Percentiles rank a stretch among this genome's conserved stretches.
These are phyloP conservation scores for Trifolium fragiferum DNA, from an alignment of 306 rosid species.

Conservation along the genomic window DNA sequence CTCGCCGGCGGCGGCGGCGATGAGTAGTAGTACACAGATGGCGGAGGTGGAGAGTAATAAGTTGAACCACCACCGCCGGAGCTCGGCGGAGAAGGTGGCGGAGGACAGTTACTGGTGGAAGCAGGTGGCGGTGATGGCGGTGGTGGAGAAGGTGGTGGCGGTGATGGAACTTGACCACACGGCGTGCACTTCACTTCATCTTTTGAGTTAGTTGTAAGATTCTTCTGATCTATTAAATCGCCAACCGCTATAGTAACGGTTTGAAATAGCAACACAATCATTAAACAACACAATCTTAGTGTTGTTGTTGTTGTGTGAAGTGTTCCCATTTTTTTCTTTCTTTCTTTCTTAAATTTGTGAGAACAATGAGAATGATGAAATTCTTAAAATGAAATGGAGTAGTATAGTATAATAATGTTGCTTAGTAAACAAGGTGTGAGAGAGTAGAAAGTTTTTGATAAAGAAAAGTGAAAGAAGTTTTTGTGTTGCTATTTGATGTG, in stretches of 20 bases:
- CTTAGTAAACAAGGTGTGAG: slow-evolving; percentile 17
- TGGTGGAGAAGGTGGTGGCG: slow-evolving; percentile 60
- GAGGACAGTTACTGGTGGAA: slow-evolving; percentile 55
- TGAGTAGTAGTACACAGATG: slow-evolving; percentile 49
- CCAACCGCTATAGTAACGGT: neutral
- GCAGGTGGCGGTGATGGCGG: slow-evolving; percentile 47
- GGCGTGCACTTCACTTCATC: slow-evolving; percentile 88
- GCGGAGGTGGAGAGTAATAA: slow-evolving; percentile 77
- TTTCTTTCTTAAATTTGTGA: slow-evolving; percentile 3
- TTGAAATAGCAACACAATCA: neutral
- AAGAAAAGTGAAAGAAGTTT: neutral
- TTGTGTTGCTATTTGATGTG: slow-evolving; percentile 53
- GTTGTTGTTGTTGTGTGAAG: neutral
- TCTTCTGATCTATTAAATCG: slow-evolving; percentile 33
- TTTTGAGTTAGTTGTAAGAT: slow-evolving; percentile 44
- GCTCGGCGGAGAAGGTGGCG: slow-evolving; percentile 69
- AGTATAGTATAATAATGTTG: slow-evolving; percentile 4
- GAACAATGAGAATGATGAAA: neutral
- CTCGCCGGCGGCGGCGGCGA: slow-evolving; percentile 48
- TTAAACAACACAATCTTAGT: neutral
- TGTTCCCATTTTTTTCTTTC: slow-evolving; percentile 48
- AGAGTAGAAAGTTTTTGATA: slow-evolving; percentile 17
- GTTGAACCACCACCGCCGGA: slow-evolving; percentile 39
- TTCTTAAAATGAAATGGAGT: slow-evolving; percentile 15
- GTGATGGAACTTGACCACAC: slow-evolving; percentile 60